These are phyloP conservation scores for Pseudogymnoascus sp. DNA, from an alignment of 2,329 filamentous ascomycete species.

Conservation along the genomic window DNA sequence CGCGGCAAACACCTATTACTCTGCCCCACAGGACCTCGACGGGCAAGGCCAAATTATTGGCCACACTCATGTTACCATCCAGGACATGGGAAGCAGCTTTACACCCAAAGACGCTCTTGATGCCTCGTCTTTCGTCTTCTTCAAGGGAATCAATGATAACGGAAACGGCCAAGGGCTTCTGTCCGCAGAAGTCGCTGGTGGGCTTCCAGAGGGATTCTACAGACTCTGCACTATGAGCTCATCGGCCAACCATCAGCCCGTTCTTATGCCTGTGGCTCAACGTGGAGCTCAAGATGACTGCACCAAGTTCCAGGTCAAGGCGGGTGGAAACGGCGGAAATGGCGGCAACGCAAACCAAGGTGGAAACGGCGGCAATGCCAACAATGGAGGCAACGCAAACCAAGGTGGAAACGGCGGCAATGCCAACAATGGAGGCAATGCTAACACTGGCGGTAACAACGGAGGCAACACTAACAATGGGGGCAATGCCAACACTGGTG, in stretches of 20 bases:
- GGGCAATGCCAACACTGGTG: constrained; percentile 5
- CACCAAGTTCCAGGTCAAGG: constrained; percentile 34
- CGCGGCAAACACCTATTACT: constrained; percentile 32
- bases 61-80: constrained; percentile 34
- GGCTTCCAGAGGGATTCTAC: constrained; percentile 37
- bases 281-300: constrained; percentile 40
- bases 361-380: constrained; percentile 14
- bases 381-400: constrained; percentile 17
- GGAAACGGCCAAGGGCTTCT: constrained; percentile 35
- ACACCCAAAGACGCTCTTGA: constrained; percentile 27
- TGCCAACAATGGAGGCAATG: constrained; percentile 9
- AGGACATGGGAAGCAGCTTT: constrained; percentile 29
- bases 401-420: constrained; percentile 3
- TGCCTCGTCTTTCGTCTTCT: constrained; percentile 32
- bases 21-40: constrained; percentile 31
- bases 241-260: constrained; percentile 37
- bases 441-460: constrained; percentile 23
- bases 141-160: constrained; percentile 36
- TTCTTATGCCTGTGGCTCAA: constrained; percentile 38
- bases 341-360: constrained; percentile 23
- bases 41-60: constrained; percentile 29
- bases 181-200: constrained; percentile 31
- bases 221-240: constrained; percentile 37
- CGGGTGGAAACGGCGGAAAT: background rate
- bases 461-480: constrained; percentile 14